Conservation (phyloP, 2,329 filamentous ascomycete species). For the Microdochium paspali region DNA sequence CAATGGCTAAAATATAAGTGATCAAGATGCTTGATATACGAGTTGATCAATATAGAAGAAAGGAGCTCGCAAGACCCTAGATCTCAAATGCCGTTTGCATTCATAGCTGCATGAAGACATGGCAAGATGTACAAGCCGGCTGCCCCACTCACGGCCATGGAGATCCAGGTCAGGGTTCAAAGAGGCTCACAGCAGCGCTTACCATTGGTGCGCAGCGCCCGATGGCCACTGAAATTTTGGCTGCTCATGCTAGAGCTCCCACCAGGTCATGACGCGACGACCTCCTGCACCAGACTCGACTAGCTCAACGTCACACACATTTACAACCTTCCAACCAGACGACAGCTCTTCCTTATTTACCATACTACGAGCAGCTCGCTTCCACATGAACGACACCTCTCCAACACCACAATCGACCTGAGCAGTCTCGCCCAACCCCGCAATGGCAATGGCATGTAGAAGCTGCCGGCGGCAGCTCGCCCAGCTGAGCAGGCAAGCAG, state of each 20-base stretch:
- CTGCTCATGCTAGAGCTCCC: not conserved
- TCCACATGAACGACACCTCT: too few species aligned
- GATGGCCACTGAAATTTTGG: constrained; percentile 1
- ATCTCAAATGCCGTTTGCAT: too few species aligned
- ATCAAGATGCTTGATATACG: too few species aligned
- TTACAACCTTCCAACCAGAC: not conserved
- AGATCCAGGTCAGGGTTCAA: too few species aligned
- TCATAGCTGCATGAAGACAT: too few species aligned
- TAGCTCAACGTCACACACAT: constrained; percentile 3
- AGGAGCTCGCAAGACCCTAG: too few species aligned
- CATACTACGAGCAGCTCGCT: too few species aligned
- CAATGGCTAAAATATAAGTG: too few species aligned
- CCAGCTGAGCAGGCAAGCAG: constrained; percentile 11
- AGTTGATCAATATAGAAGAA: not conserved
- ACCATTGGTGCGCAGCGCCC: not conserved
- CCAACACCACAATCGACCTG: not conserved
- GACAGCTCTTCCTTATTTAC: too few species aligned
- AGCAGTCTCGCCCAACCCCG: constrained; percentile 1
- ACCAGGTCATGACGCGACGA: constrained; percentile 6
- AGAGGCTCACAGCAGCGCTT: too few species aligned
- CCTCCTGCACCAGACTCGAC: not conserved
- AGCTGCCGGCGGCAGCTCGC: constrained; percentile 34
- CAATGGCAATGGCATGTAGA: constrained; percentile 35
- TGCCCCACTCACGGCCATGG: too few species aligned
- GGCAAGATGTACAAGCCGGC: too few species aligned